Base-by-base conservation (phyloP, 2,329 filamentous ascomycete species). In the Arachnomyces sp. region DNA sequence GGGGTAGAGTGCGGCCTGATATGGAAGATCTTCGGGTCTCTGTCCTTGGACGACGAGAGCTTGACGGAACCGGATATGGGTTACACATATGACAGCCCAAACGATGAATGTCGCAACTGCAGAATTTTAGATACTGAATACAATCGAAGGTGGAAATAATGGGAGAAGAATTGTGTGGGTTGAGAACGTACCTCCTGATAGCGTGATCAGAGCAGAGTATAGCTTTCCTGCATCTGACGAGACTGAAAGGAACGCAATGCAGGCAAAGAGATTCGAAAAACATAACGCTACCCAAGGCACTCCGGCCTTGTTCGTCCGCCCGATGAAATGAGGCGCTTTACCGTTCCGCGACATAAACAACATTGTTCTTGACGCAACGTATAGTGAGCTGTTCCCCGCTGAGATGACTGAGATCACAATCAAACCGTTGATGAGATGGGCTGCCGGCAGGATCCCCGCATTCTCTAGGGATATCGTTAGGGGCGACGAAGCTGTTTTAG, bases 351-450 rank as follows among this genome's bases (percentile, higher is more conserved):
- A 82, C 78, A 89, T 84, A 65, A 79, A 87, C 0, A 88, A 65
- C 1, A 90, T 63, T 0, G 84, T 88, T 15, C 85, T 76, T 3
- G 81, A 84, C 33, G 78, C 79, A 49, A 89, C 85, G 58, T 88
- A 89, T 45, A 89, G 82, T 7, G 80, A 84, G 38, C 77, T 80
- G 62, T 89, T 89, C 50, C 82, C 75, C 13, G 83, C 82, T 1
- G 74, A 80, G 29, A 86, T 67, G 40, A 84, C 84, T 9, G 84
- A 85, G 7, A 86, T 67, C 37, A 89, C 73, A 52, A 86, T 85
- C 53, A 86, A 82, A 30, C 79, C 82, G 49, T 89, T 89, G 65
- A 89, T 83, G 1, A 89, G 72, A 54, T 89, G 78, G 1, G 84
- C 81, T 40, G 82, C 84, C 17, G 75, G 77, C 40, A 82, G 61